Conservation (phyloP, 768 basidiomycete species). For the Podaxis sp. region DNA sequence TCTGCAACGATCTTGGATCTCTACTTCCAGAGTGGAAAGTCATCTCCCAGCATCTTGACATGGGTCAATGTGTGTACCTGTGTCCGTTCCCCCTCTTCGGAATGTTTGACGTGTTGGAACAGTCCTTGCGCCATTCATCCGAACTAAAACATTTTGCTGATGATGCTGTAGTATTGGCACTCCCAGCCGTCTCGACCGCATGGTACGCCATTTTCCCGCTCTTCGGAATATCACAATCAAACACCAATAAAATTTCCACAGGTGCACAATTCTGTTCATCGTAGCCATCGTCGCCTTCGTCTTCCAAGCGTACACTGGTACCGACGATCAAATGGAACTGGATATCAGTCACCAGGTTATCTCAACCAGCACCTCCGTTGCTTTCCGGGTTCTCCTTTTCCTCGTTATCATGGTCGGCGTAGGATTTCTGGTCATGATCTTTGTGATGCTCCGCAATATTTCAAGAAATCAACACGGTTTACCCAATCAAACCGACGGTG, state of each 20-base stretch:
- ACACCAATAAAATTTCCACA: background rate
- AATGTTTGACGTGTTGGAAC: background rate
- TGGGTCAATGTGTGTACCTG: background rate
- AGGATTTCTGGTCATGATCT: background rate
- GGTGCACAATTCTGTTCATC: conserved; percentile 6
- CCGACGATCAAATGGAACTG: background rate
- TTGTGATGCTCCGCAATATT: conserved; percentile 1
- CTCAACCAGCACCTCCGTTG: background rate
- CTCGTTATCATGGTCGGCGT: background rate
- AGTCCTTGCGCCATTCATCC: background rate
- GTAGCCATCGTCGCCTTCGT: conserved; percentile 3
- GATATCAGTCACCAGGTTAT: background rate
- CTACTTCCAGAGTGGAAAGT: too few relatives aligned
- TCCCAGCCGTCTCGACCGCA: conserved; percentile 10
- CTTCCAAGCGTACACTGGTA: background rate
- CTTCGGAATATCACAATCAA: too few relatives aligned
- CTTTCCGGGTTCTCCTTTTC: conserved; percentile 1
- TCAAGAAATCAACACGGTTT: background rate
- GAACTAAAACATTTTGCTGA: background rate
- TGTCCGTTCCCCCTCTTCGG: background rate
- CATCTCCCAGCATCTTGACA: too few relatives aligned
- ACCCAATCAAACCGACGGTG: background rate
- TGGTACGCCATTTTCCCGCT: background rate
- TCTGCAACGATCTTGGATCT: too few relatives aligned
- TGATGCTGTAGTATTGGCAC: conserved; percentile 1